A percentile compares a stretch with the other conserved stretches of the same genome.
phyloP scores from a whole-genome alignment of 257 asterid species.

The Solanum tarapatanum region DNA sequence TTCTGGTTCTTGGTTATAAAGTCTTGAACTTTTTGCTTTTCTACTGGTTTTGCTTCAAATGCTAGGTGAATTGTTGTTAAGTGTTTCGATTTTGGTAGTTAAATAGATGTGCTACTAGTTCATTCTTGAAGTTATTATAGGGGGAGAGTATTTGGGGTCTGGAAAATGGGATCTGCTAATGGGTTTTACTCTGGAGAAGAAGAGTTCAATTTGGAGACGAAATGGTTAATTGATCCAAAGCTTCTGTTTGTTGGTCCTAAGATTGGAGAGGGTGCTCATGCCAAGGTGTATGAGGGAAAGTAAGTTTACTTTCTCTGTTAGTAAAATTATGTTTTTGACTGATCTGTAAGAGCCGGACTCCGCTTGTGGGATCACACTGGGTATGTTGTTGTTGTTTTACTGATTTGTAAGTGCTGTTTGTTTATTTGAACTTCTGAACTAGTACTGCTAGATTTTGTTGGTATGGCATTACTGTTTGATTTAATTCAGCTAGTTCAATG shows the following conservation, averaged over 20 bases:
- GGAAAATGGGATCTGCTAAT: conserved; percentile 61
- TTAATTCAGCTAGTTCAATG: neutral
- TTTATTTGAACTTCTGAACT: neutral
- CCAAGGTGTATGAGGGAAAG: conserved; percentile 93
- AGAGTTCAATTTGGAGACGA: conserved; percentile 62
- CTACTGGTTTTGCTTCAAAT: neutral
- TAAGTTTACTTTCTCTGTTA: conserved; percentile 42
- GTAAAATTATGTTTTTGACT: conserved; percentile 6
- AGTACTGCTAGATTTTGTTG: neutral
- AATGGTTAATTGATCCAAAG: conserved; percentile 86
- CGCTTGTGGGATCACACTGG: neutral
- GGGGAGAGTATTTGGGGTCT: conserved; percentile 1
- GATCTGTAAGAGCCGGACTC: neutral
- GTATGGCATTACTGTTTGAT: neutral
- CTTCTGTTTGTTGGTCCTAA: conserved; percentile 87
- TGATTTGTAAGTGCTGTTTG: neutral
- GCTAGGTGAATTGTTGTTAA: neutral
- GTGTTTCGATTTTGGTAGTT: conserved; percentile 1
- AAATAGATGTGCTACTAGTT: conserved; percentile 14
- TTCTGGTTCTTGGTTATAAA: neutral
- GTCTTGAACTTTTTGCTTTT: conserved; percentile 4
- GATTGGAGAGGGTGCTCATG: conserved; percentile 98
- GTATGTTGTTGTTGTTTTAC: neutral
- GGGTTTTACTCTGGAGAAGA: conserved; percentile 55
- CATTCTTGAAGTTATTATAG: conserved; percentile 2